phyloP scores from a whole-genome alignment of 495 filamentous ascomycete genomes.

The Bryoglossum gracile region DNA sequence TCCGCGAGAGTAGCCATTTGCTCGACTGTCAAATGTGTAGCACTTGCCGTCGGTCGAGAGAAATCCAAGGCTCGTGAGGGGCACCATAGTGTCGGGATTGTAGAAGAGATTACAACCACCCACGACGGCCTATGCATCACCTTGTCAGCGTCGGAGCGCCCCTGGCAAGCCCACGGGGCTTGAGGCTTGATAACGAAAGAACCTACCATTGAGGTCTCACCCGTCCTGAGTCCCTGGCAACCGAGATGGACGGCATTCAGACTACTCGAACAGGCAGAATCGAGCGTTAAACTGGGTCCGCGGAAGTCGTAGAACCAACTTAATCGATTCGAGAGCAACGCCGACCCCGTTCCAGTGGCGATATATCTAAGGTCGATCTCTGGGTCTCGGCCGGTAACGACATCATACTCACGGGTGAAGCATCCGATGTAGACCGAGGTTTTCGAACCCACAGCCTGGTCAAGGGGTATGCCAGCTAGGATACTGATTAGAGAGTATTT shows the following conservation, averaged over 20 bases:
- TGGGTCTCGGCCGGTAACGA: constrained; percentile 28
- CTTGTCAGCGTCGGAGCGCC: too few relatives aligned
- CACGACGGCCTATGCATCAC: constrained; percentile 8
- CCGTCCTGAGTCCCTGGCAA: constrained; percentile 66
- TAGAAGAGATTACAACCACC: constrained; percentile 4
- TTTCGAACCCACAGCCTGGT: constrained; percentile 20
- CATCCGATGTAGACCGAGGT: constrained; percentile 29
- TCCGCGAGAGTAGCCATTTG: constrained; percentile 58
- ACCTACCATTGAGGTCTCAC: constrained; percentile 34
- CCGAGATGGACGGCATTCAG: constrained; percentile 57
- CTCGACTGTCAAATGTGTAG: constrained; percentile 52
- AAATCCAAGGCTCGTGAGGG: constrained; percentile 21
- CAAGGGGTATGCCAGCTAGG: constrained; percentile 36
- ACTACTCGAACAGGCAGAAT: constrained; percentile 83
- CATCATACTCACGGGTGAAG: constrained; percentile 33
- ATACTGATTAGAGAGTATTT: neutral
- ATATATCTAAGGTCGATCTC: constrained; percentile 25
- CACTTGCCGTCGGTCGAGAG: constrained; percentile 38
- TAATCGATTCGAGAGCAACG: constrained; percentile 55
- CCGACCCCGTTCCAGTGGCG: constrained; percentile 35
- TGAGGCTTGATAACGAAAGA: neutral
- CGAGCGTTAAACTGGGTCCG: constrained; percentile 60
- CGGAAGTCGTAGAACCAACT: constrained; percentile 48
- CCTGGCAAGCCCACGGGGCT: neutral
- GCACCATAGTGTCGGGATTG: constrained; percentile 7